Evolutionary conservation across 371 early-diverging fungal species (phyloP).

Genomic region (Choanephora cucurbitarum): DNA sequence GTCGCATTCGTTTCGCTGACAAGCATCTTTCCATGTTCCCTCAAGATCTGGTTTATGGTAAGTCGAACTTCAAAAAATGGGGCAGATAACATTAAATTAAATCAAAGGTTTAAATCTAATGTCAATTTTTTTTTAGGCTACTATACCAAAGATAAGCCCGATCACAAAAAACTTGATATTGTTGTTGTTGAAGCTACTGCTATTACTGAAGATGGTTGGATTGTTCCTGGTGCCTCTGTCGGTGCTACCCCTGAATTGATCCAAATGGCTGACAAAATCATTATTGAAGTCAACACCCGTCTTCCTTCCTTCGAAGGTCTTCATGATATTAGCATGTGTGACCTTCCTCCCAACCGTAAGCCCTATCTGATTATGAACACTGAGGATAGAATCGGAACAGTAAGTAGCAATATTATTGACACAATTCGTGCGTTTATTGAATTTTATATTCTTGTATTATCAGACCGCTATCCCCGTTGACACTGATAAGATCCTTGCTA

Average conservation of each 20-base stretch:
- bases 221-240: slow-evolving; percentile 57
- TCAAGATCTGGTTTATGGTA: slow-evolving; percentile 54
- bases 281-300: slow-evolving; percentile 57
- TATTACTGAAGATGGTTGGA: slow-evolving; percentile 55
- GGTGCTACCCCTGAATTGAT: slow-evolving; percentile 58
- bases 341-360: slow-evolving; percentile 48
- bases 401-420: slow-evolving; percentile 19
- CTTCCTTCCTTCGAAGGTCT: slow-evolving; percentile 59
- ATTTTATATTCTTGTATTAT: slow-evolving; percentile 1
- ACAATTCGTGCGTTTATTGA: background rate
- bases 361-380: slow-evolving; percentile 52
- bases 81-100: slow-evolving; percentile 48
- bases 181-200: slow-evolving; percentile 60
- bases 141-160: slow-evolving; percentile 50
- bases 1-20: slow-evolving; percentile 59
- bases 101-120: slow-evolving; percentile 30
- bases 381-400: slow-evolving; percentile 55
- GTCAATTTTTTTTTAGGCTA: slow-evolving; percentile 25
- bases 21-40: slow-evolving; percentile 62
- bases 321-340: slow-evolving; percentile 48
- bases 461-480: slow-evolving; percentile 55
- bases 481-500: slow-evolving; percentile 50
- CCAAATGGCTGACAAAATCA: slow-evolving; percentile 56
- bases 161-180: slow-evolving; percentile 46
- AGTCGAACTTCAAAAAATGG: background rate